Evolutionary conservation across 768 basidiomycete species (phyloP).

Genomic region (Neoboletus brunneissimus): DNA sequence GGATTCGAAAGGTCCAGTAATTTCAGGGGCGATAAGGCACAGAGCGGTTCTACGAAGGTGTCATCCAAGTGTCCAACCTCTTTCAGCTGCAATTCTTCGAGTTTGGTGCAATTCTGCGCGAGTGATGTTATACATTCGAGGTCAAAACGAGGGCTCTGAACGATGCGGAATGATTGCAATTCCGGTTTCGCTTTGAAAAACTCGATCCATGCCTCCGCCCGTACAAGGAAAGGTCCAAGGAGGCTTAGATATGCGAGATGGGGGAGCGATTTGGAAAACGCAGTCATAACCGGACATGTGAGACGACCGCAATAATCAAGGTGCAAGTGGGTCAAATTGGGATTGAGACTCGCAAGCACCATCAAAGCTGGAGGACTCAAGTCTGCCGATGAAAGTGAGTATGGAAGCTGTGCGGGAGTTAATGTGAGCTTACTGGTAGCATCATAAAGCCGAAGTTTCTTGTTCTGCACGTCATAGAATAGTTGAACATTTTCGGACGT

Average conservation of each 20-base stretch:
- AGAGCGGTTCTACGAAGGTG: conserved; percentile 55
- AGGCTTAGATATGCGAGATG: conserved; percentile 72
- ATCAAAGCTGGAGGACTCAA: conserved; percentile 64
- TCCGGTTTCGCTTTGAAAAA: conserved; percentile 67
- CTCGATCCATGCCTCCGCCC: conserved; percentile 63
- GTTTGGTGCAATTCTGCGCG: conserved; percentile 43
- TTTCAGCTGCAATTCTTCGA: conserved; percentile 73
- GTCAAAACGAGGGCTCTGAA: conserved; percentile 85
- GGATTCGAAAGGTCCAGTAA: conserved; percentile 72
- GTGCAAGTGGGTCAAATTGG: conserved; percentile 72
- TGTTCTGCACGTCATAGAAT: conserved; percentile 77
- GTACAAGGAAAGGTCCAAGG: conserved; percentile 85
- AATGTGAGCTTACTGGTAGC: conserved; percentile 69
- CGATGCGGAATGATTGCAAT: conserved; percentile 74
- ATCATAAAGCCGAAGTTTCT: conserved; percentile 75
- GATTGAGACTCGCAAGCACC: conserved; percentile 77
- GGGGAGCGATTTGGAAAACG: conserved; percentile 63
- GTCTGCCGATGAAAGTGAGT: conserved; percentile 41
- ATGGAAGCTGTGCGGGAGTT: background rate
- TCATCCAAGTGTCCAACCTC: conserved; percentile 75
- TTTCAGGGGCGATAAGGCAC: conserved; percentile 38
- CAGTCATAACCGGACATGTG: conserved; percentile 53
- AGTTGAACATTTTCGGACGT: conserved; percentile 76
- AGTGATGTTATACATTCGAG: conserved; percentile 60
- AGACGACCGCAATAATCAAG: conserved; percentile 88